Conservation (phyloP, 345 rosid species). For the Acer yangbiense region DNA sequence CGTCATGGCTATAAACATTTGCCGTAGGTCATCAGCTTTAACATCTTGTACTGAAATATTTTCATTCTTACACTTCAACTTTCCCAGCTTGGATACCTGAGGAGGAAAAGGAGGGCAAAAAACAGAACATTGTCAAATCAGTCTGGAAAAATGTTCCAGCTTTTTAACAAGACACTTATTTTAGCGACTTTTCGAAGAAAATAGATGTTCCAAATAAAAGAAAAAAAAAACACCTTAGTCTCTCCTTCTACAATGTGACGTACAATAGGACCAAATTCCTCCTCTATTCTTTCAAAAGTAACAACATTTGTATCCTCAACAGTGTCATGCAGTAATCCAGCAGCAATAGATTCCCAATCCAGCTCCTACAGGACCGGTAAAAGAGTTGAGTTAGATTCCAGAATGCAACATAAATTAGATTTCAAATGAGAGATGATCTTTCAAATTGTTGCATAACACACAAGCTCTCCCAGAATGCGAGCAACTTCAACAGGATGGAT, state of each 20-base stretch:
- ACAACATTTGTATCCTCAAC: slow-evolving; percentile 96
- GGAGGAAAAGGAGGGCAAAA: slow-evolving; percentile 6
- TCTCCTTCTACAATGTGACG: slow-evolving; percentile 98
- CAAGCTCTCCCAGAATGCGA: slow-evolving; percentile 94
- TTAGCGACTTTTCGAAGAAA: neutral
- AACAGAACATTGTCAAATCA: slow-evolving; percentile 9
- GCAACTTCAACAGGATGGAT: slow-evolving; percentile 99
- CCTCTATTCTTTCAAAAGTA: slow-evolving; percentile 89
- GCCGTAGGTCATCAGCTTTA: slow-evolving; percentile 97
- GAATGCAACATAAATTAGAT: slow-evolving; percentile 18
- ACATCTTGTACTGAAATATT: slow-evolving; percentile 83
- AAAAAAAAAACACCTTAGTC: slow-evolving; percentile 71
- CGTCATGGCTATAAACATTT: slow-evolving; percentile 98
- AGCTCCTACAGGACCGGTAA: slow-evolving; percentile 58
- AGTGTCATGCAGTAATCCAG: slow-evolving; percentile 96
- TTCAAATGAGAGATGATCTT: slow-evolving; percentile 15
- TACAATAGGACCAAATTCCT: slow-evolving; percentile 85
- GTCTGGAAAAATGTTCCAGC: neutral
- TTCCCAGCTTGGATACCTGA: slow-evolving; percentile 96
- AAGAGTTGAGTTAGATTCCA: slow-evolving; percentile 27
- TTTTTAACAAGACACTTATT: slow-evolving; percentile 5
- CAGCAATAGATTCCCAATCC: slow-evolving; percentile 98
- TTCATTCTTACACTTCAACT: slow-evolving; percentile 80
- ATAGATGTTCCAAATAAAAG: slow-evolving; percentile 17
- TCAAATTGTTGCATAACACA: slow-evolving; percentile 42